A percentile compares a stretch with the other conserved stretches of the same genome.
Evolutionary conservation across 495 filamentous ascomycete species (phyloP).

Genomic region (Penicillium bovifimosum): DNA sequence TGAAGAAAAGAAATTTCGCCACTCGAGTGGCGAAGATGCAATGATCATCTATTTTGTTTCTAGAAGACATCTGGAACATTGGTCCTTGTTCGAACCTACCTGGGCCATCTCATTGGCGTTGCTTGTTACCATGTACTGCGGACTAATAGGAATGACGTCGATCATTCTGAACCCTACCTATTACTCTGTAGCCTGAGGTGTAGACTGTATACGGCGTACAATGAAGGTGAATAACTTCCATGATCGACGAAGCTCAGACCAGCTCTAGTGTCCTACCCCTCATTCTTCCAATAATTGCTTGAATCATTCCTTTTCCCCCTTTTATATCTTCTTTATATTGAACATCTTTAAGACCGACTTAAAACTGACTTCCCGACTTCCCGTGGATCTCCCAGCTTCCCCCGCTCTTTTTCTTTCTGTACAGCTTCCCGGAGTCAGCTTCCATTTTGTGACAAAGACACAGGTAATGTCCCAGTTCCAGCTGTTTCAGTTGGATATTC

Average conservation of each 20-base stretch:
- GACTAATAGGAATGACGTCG: background rate
- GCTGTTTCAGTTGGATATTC: background rate
- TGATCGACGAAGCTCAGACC: slow-evolving; percentile 14
- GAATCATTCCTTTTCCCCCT: background rate
- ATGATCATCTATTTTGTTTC: slow-evolving; percentile 18
- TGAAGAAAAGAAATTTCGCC: background rate
- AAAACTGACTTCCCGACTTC: background rate
- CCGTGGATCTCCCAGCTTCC: background rate
- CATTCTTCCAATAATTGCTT: slow-evolving; percentile 5
- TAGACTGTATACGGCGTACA: too few relatives aligned
- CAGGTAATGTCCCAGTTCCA: background rate
- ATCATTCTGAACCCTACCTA: background rate
- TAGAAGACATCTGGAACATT: slow-evolving; percentile 30
- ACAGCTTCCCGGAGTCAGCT: background rate
- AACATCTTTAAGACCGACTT: background rate
- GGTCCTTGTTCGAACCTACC: background rate
- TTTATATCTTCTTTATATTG: background rate
- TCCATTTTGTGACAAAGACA: background rate
- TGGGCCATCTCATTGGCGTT: background rate
- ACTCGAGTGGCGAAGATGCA: slow-evolving; percentile 4
- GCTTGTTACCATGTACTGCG: too few relatives aligned
- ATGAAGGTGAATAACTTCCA: background rate
- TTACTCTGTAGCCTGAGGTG: too few relatives aligned
- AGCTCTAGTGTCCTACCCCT: slow-evolving; percentile 10
- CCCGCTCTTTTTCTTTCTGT: background rate